Evolutionary conservation across 768 basidiomycete species (phyloP), one percentile per base, ranked within the genome.

Genomic region (Lepiota brunneoincarnata): DNA sequence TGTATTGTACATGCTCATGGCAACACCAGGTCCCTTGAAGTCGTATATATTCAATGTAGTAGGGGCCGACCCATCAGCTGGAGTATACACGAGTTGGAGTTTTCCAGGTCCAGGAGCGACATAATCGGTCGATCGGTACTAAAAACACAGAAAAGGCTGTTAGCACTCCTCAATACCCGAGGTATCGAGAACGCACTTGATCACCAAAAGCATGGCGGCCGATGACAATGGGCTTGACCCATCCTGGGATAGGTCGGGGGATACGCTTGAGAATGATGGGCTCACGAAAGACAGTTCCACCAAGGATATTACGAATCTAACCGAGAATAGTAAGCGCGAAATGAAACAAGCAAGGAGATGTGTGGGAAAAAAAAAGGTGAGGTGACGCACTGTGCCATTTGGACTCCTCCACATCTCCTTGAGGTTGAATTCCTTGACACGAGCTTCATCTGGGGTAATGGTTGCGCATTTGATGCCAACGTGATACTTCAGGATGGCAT

Each of bases 401-500:
- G 95, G 96, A 65, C 91, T 93, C 77, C 79, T 89, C 95, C 93
- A 97, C 96, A 99, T 99, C 72, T 95, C 85, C 79, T 97, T 98
- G 67, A 99, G 80, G 46, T 93, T 91, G 82, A 97, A 99, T 72
- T 98, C 97, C 67, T 94, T 74, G 43, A 98, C 93, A 54, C 95
- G 88, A 20, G 86, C 93, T 69, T 98, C 96, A 67, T 99, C 97
- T 5, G 97, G 97, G 1, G 97, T 99, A 74, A 98, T 98, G 41
- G 96, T 98, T 37, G 95, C 96, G 75, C 96, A 99, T 73, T 99
- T 99, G 76, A 98, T 94, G 59, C 96, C 97, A 59, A 99, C 97
- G 59, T 87, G 87, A 81, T 97, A 84, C 71, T 97, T 81, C 54
- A 90, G 79, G 68, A 98, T 98, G 52, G 97, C 97, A 61, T 98